Base-by-base conservation (phyloP, 1,284 basidiomycete genomes). In the Rhodofomes roseus region DNA sequence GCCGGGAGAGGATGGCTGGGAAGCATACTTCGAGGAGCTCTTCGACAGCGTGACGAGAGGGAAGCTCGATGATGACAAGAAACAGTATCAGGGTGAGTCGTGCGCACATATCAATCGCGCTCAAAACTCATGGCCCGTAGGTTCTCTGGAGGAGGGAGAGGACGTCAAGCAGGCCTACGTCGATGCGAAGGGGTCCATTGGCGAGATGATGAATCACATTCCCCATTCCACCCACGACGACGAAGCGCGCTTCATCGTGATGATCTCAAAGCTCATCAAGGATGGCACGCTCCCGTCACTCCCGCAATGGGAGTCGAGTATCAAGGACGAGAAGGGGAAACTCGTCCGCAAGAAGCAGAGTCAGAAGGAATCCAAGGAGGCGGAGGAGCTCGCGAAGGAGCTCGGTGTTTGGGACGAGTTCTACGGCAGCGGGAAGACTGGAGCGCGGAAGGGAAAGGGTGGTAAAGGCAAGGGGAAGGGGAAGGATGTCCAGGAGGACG, bases 361-460 rank as follows among this genome's bases (percentile, higher is more conserved):
- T 1, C 81, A 85, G 63, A 87, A 86, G 70, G 93, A 96, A 73
- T 92, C 93, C 0, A 77, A 78, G 55, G 93, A 96, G 68, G 95
- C 95, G 1, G 95, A 97, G 71, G 79, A 84, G 50, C 75, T 90
- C 23, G 95, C 95, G 0, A 92, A 87, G 67, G 93, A 95, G 66
- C 76, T 98, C 18, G 95, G 94, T 12, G 91, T 97, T 8, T 95
- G 93, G 90, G 95, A 97, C 60, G 94, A 97, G 71, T 96, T 98
- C 68, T 97, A 92, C 70, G 95, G 93, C 1, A 85, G 77, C 61
- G 93, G 90, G 4, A 90, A 89, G 74, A 77, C 83, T 20, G 86
- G 87, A 16, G 77, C 83, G 50, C 79, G 86, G 60, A 85, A 84
- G 67, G 76, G 76, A 46, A 86, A 85, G 60, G 81, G 77, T 1